Conservation (phyloP, 1,284 basidiomycete species). For the Pterula multifida region DNA sequence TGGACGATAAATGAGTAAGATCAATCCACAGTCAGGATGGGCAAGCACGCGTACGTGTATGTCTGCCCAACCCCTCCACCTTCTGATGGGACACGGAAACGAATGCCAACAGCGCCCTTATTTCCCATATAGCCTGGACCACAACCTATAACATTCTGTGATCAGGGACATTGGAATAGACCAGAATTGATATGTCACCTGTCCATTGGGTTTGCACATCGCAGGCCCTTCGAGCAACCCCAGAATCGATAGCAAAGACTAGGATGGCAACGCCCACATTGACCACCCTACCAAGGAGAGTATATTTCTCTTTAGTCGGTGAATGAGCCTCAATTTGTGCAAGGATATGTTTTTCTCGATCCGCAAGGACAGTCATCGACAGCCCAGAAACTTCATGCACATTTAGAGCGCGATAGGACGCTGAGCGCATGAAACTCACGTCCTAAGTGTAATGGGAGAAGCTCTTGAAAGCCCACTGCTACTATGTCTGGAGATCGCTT, state of each 20-base stretch:
- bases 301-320: slow-evolving; percentile 56
- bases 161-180: not conserved
- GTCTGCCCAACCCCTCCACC: slow-evolving; percentile 55
- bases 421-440: slow-evolving; percentile 10
- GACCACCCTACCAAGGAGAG: slow-evolving; percentile 60
- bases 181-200: slow-evolving; percentile 12
- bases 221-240: slow-evolving; percentile 43
- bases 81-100: slow-evolving; percentile 58
- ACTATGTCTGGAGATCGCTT: slow-evolving; percentile 68
- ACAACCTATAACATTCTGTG: slow-evolving; percentile 22
- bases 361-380: slow-evolving; percentile 48
- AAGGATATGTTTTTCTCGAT: slow-evolving; percentile 50
- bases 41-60: slow-evolving; percentile 56
- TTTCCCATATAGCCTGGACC: slow-evolving; percentile 83
- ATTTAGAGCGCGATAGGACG: not conserved
- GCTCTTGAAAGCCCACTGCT: slow-evolving; percentile 83
- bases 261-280: slow-evolving; percentile 74
- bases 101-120: slow-evolving; percentile 87
- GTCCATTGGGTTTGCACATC: slow-evolving; percentile 71
- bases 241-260: slow-evolving; percentile 68
- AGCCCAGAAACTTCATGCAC: slow-evolving; percentile 41
- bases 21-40: slow-evolving; percentile 1
- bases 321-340: slow-evolving; percentile 59
- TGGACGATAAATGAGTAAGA: slow-evolving; percentile 8
- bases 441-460: slow-evolving; percentile 73